Conservation (phyloP, 176 grass and related monocot genomes). For the Phyllostachys edulis region DNA sequence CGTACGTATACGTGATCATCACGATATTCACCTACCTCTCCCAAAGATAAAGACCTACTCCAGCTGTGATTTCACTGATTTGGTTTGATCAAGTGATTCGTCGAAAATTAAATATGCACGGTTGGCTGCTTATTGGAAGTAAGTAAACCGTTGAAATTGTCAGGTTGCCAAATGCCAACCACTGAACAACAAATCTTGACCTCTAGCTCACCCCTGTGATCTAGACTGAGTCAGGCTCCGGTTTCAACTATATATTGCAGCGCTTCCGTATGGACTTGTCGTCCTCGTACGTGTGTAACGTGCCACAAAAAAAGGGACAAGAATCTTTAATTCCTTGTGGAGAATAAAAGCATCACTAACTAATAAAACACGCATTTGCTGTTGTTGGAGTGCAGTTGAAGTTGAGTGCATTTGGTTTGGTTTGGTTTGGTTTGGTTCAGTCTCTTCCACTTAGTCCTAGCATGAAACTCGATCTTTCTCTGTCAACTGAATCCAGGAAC, state of each 20-base stretch:
- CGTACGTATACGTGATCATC: constrained; percentile 7
- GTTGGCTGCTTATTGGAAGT: neutral
- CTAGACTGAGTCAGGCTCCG: constrained; percentile 16
- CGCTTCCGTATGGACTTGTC: neutral
- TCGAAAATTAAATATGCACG: neutral
- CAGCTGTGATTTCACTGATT: neutral
- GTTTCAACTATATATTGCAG: constrained; percentile 39
- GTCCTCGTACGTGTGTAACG: neutral
- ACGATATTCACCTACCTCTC: neutral
- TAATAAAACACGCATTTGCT: neutral
- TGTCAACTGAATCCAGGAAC: neutral
- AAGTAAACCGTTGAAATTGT: constrained; percentile 27
- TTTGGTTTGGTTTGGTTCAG: neutral
- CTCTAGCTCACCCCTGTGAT: neutral
- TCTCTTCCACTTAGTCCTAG: neutral
- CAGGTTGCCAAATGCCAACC: constrained; percentile 27
- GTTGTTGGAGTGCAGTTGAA: neutral
- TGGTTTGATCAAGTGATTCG: neutral
- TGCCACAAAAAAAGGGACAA: neutral
- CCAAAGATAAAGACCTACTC: neutral
- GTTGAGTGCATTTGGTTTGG: neutral
- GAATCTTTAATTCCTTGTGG: neutral
- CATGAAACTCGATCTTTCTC: neutral
- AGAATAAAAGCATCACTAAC: neutral
- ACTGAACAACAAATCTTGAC: neutral